A percentile compares a stretch with the other conserved stretches of the same genome.
These are phyloP conservation scores for Mucor piriformis DNA, from an alignment of 371 early-diverging fungal genomes.

Conservation along the genomic window DNA sequence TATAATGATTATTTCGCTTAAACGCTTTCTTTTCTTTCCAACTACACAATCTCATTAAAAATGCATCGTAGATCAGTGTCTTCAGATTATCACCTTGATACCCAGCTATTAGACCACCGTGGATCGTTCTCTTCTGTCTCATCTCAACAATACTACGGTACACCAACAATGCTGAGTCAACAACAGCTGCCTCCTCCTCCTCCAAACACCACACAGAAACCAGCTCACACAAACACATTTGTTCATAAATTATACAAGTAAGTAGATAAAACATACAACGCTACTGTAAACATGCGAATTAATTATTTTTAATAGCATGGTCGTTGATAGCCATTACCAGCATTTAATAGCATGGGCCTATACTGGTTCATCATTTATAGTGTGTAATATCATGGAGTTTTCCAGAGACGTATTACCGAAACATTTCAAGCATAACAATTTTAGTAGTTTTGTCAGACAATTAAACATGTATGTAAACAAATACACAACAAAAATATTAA, in stretches of 20 bases:
- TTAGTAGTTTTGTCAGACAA: conserved; percentile 88
- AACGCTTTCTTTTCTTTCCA: conserved; percentile 9
- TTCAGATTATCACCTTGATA: conserved; percentile 16
- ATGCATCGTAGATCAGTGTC: conserved; percentile 22
- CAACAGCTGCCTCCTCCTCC: conserved; percentile 29
- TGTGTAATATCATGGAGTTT: conserved; percentile 88
- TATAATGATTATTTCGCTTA: conserved; percentile 10
- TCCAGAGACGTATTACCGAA: conserved; percentile 77
- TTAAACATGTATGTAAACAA: conserved; percentile 72
- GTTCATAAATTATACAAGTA: conserved; percentile 56
- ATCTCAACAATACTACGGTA: neutral
- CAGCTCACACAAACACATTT: conserved; percentile 41
- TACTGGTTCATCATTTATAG: conserved; percentile 87
- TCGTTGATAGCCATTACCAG: conserved; percentile 77
- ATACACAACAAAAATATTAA: conserved; percentile 22
- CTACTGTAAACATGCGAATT: neutral
- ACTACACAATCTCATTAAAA: neutral
- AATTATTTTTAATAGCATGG: conserved; percentile 65
- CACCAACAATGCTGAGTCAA: neutral
- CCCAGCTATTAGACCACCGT: conserved; percentile 4
- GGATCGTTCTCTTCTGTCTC: neutral
- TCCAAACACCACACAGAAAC: conserved; percentile 27
- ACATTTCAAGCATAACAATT: conserved; percentile 90
- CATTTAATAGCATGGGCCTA: conserved; percentile 86
- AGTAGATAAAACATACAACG: too few relatives aligned